Evolutionary conservation across 208 protist genomes (phyloP).

Genomic region (Leptomonas seymouri): DNA sequence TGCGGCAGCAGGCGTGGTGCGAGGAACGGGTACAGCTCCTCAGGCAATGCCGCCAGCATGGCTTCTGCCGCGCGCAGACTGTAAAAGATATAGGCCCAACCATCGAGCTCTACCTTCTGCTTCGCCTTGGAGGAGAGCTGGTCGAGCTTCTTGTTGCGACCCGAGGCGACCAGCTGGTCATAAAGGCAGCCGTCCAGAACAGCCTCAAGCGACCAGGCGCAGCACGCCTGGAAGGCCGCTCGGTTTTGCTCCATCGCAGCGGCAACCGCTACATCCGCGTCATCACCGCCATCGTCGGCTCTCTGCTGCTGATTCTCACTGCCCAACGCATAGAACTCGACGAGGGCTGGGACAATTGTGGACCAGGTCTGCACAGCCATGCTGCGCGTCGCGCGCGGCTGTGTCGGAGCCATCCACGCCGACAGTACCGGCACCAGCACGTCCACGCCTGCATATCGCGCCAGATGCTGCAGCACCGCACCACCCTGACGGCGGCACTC

Average conservation of each 20-base stretch:
- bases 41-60: constrained; percentile 50
- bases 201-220: constrained; percentile 60
- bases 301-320: constrained; percentile 2
- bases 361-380: constrained; percentile 82
- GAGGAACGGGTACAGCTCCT: constrained; percentile 51
- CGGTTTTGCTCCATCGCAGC: constrained; percentile 31
- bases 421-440: constrained; percentile 74
- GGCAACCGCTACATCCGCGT: constrained; percentile 12
- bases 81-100: constrained; percentile 85
- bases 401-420: constrained; percentile 49
- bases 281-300: constrained; percentile 16
- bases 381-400: constrained; percentile 49
- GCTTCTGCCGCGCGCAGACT: constrained; percentile 76
- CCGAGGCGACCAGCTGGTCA: constrained; percentile 53
- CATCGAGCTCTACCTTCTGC: constrained; percentile 63
- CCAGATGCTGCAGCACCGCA: constrained; percentile 65
- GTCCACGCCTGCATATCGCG: constrained; percentile 70
- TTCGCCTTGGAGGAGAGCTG: constrained; percentile 42
- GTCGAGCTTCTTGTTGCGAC: constrained; percentile 28
- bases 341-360: constrained; percentile 56
- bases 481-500: constrained; percentile 61
- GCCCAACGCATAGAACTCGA: constrained; percentile 28
- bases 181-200: constrained; percentile 67
- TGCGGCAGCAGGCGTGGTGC: constrained; percentile 46
- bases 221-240: constrained; percentile 52